A percentile compares a stretch with the other conserved stretches of the same genome.
These are phyloP conservation scores for Calonectria pauciramosa DNA, from an alignment of 2,329 filamentous ascomycete species.

Conservation along the genomic window DNA sequence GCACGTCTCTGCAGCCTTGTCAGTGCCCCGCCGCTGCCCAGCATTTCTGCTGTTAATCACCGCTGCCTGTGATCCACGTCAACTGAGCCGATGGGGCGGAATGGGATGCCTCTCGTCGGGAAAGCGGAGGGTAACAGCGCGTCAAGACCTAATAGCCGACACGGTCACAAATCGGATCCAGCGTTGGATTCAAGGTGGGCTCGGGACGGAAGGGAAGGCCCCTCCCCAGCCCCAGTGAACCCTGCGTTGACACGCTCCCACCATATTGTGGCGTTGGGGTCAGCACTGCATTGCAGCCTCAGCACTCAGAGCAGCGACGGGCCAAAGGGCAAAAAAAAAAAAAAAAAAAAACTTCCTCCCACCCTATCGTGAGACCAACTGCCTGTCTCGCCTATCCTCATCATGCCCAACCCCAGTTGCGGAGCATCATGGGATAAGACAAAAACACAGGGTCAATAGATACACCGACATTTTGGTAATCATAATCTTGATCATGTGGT, in stretches of 20 bases:
- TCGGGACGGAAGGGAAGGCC: constrained; percentile 10
- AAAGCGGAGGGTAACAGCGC: constrained; percentile 10
- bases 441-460: constrained; percentile 18
- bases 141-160: not conserved
- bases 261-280: constrained; percentile 18
- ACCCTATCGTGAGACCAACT: constrained; percentile 15
- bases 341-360: not conserved
- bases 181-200: not conserved
- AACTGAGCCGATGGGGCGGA: constrained; percentile 24
- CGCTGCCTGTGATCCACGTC: constrained; percentile 24
- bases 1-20: constrained; percentile 44
- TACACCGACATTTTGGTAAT: constrained; percentile 47
- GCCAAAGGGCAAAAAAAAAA: not conserved
- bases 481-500: constrained; percentile 41
- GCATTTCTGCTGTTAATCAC: constrained; percentile 13
- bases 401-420: constrained; percentile 27
- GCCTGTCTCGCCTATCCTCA: constrained; percentile 19
- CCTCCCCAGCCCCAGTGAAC: constrained; percentile 13
- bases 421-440: constrained; percentile 33
- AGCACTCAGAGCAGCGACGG: not conserved
- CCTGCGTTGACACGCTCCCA: constrained; percentile 17
- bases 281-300: constrained; percentile 12
- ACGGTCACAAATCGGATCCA: constrained; percentile 12
- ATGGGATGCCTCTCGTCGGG: constrained; percentile 13
- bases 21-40: constrained; percentile 29